A percentile compares a stretch with the other conserved stretches of the same genome.
Evolutionary conservation across 805 yeast genomes (phyloP).

Genomic region (Starmerella floricola): DNA sequence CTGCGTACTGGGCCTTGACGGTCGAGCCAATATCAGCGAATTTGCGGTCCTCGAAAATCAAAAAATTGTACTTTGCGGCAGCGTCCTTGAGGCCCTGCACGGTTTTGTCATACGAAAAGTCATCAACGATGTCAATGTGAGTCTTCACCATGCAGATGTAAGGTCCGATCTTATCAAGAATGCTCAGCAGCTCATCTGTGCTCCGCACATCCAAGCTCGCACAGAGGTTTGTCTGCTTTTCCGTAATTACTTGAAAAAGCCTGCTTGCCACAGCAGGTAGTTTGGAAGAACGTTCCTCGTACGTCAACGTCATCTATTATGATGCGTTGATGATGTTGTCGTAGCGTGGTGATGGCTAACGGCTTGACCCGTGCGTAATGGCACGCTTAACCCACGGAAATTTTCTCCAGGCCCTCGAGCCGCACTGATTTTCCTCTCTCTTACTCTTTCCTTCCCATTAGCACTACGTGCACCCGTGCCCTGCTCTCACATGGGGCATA

Average conservation of each 20-base stretch:
- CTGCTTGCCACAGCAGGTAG: constrained; percentile 75
- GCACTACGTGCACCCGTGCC: too few relatives aligned
- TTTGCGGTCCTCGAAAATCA: constrained; percentile 93
- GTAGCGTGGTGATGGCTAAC: too few relatives aligned
- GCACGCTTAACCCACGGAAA: too few relatives aligned
- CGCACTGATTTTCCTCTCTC: too few relatives aligned
- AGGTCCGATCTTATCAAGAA: constrained; percentile 79
- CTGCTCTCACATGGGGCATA: too few relatives aligned
- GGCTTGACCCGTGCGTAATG: not conserved
- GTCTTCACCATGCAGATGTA: constrained; percentile 85
- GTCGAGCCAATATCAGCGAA: constrained; percentile 98
- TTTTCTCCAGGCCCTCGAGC: too few relatives aligned
- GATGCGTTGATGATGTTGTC: not conserved
- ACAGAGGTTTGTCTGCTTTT: constrained; percentile 77
- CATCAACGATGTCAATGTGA: constrained; percentile 85
- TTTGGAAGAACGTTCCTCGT: constrained; percentile 34
- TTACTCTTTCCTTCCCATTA: too few relatives aligned
- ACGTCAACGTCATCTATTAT: not conserved
- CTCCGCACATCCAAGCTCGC: constrained; percentile 86
- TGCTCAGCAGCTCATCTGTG: constrained; percentile 57
- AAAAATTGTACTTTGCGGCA: constrained; percentile 69
- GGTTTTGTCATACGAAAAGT: constrained; percentile 71
- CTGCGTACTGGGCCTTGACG: constrained; percentile 82
- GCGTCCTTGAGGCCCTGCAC: constrained; percentile 59
- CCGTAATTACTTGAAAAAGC: constrained; percentile 59